Percentiles rank a stretch among this genome's conserved stretches.
Conservation (phyloP, 2,329 filamentous ascomycete species). For the Verticillium alfalfae region DNA sequence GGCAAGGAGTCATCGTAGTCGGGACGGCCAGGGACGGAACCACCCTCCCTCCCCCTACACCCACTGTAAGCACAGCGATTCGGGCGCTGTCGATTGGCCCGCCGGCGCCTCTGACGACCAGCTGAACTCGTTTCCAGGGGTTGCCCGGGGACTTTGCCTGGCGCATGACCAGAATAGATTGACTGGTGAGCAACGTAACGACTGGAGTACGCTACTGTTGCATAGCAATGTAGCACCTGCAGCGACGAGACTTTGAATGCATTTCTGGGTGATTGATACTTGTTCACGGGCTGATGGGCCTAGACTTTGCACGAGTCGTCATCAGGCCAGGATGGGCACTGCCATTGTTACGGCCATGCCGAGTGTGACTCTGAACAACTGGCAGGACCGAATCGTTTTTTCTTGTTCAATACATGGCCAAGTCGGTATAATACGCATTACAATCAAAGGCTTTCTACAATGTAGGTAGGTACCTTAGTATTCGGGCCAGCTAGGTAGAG, state of each 20-base stretch:
- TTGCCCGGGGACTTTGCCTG: neutral
- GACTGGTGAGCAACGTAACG: neutral
- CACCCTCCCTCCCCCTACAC: neutral
- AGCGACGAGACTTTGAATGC: neutral
- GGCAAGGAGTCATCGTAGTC: slow-evolving; percentile 1
- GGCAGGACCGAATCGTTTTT: neutral
- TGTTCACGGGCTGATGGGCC: neutral
- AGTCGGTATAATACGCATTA: neutral
- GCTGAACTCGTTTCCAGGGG: neutral
- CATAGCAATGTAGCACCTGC: neutral
- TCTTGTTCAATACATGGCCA: neutral
- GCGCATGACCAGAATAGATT: neutral
- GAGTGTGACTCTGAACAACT: neutral
- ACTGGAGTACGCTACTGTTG: neutral
- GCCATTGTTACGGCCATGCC: neutral
- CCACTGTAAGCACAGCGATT: neutral
- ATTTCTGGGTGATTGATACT: neutral
- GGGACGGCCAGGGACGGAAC: slow-evolving; percentile 5
- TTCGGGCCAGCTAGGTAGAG: too few relatives aligned
- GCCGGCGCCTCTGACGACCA: neutral
- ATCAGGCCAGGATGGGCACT: neutral
- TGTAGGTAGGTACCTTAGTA: too few relatives aligned
- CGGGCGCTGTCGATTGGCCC: slow-evolving; percentile 5
- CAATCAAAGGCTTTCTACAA: neutral
- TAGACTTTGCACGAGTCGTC: neutral